Percentiles rank a stretch among this genome's conserved stretches.
Conservation (phyloP, 176 grass and related monocot species). For the Guadua angustifolia region DNA sequence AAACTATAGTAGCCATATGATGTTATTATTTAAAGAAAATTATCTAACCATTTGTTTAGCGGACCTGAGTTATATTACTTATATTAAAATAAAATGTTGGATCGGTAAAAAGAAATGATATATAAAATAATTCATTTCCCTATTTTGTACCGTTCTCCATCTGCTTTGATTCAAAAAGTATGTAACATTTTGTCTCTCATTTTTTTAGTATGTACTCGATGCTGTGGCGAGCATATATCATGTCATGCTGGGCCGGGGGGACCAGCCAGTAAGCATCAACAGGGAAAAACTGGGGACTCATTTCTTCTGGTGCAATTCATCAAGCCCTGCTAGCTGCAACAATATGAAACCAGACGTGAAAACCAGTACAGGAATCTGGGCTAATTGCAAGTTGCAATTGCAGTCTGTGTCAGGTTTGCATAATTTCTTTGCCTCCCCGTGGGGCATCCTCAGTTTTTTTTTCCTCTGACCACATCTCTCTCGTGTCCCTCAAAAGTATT, state of each 20-base stretch:
- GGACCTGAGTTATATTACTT: too few species aligned
- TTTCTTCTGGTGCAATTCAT: conserved; percentile 40
- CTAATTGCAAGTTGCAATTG: not conserved
- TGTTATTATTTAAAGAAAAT: too few species aligned
- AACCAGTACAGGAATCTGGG: conserved; percentile 4
- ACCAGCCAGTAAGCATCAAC: not conserved
- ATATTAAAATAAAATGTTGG: too few species aligned
- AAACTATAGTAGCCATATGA: too few species aligned
- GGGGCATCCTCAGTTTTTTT: not conserved
- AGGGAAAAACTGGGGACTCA: not conserved
- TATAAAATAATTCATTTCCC: too few species aligned
- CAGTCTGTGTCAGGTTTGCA: not conserved
- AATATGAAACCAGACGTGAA: not conserved
- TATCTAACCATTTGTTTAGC: too few species aligned
- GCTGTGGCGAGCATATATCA: not conserved
- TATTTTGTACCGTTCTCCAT: not conserved
- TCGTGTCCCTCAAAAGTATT: not conserved
- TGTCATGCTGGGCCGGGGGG: conserved; percentile 20
- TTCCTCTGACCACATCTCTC: too few species aligned
- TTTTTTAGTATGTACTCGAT: not conserved
- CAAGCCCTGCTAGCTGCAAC: not conserved
- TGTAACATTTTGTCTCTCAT: not conserved
- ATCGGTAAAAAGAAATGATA: too few species aligned
- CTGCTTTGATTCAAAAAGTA: not conserved
- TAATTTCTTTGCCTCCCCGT: conserved; percentile 15